Conservation (phyloP, 176 grass and related monocot species). For the Avena atlantica region DNA sequence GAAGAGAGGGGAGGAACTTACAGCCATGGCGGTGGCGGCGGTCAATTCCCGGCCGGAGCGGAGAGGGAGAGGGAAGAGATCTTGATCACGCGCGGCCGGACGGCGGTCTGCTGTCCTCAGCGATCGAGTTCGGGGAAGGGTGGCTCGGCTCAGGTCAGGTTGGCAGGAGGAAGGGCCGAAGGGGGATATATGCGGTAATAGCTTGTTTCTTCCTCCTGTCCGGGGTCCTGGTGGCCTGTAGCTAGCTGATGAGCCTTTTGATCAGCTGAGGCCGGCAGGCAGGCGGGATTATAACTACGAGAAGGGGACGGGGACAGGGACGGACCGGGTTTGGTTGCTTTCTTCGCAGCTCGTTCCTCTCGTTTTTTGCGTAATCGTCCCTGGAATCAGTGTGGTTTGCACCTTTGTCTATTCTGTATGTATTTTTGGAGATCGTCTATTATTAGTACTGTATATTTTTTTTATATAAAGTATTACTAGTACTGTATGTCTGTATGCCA, state of each 20-base stretch:
- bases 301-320: slow-evolving; percentile 8
- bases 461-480: too few species aligned
- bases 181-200: slow-evolving; percentile 31
- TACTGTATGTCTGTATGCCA: too few species aligned
- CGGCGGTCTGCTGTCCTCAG: neutral
- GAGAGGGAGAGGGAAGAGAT: neutral
- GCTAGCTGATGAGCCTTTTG: slow-evolving; percentile 2
- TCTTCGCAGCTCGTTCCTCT: neutral
- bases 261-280: slow-evolving; percentile 46
- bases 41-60: neutral
- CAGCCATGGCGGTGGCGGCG: slow-evolving; percentile 60
- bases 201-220: slow-evolving; percentile 27
- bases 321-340: neutral
- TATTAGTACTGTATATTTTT: too few species aligned
- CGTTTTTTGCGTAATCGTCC: neutral
- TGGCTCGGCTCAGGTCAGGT: slow-evolving; percentile 15
- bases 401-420: neutral
- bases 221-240: neutral
- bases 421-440: too few species aligned
- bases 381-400: neutral
- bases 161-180: neutral
- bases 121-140: neutral
- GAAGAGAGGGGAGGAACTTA: slow-evolving; percentile 22
- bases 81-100: neutral
- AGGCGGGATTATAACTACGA: slow-evolving; percentile 24